These are phyloP conservation scores for Adiantum capillusveneris DNA, from an alignment of 75 land plant species.

Conservation along the genomic window DNA sequence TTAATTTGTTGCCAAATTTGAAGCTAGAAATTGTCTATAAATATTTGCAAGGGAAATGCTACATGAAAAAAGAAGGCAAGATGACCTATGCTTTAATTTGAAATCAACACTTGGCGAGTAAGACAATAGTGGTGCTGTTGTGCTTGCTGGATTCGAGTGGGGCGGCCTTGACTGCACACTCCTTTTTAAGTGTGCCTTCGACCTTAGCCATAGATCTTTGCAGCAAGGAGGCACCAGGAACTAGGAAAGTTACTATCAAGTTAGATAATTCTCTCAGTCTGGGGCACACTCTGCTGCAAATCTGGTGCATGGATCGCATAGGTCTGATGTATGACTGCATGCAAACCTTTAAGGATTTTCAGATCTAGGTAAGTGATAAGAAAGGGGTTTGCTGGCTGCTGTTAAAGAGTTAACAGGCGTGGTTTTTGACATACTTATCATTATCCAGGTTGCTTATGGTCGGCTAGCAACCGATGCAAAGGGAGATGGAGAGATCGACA, in stretches of 20 bases:
- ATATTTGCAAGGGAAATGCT: constrained; percentile 2
- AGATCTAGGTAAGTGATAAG: constrained; percentile 51
- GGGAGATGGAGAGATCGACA: constrained; percentile 52
- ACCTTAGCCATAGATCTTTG: constrained; percentile 38
- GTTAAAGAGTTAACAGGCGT: neutral
- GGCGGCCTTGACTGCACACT: constrained; percentile 34
- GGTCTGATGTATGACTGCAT: constrained; percentile 82
- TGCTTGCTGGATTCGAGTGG: constrained; percentile 35
- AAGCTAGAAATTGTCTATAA: neutral
- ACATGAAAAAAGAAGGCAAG: neutral
- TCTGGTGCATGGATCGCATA: constrained; percentile 64
- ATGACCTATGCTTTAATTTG: no score
- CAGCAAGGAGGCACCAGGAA: constrained; percentile 15
- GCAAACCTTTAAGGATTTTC: constrained; percentile 73
- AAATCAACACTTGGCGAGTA: no score
- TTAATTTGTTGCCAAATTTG: neutral
- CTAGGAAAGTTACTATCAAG: constrained; percentile 18
- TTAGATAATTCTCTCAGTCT: constrained; percentile 75
- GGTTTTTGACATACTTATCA: neutral
- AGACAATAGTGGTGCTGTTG: no score
- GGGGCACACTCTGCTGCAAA: constrained; percentile 66
- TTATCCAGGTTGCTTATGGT: constrained; percentile 72
- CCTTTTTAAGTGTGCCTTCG: constrained; percentile 34
- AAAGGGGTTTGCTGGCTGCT: neutral
- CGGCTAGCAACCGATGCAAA: constrained; percentile 36